phyloP scores from a whole-genome alignment of 176 grass and related monocot genomes.

The Chrysopogon serrulatus region DNA sequence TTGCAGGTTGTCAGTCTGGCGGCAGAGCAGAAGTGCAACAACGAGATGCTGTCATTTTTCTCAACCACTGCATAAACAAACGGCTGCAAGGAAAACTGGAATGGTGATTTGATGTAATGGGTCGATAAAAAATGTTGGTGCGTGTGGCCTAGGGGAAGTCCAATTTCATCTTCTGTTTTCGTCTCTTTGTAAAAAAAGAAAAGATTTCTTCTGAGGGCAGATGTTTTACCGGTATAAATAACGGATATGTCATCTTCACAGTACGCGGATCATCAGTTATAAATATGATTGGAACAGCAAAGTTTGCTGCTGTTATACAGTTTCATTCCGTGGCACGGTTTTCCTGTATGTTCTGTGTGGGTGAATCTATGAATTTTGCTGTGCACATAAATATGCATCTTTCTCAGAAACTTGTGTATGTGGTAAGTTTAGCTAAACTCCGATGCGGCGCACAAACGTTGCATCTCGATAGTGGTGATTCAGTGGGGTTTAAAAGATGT shows the following conservation, averaged over 20 bases:
- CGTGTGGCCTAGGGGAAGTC: background rate
- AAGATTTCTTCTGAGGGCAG: background rate
- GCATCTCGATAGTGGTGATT: too few species aligned
- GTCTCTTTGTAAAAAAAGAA: slow-evolving; percentile 46
- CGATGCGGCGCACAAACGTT: too few species aligned
- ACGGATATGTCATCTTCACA: slow-evolving; percentile 17
- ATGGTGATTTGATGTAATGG: slow-evolving; percentile 28
- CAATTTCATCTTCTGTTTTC: slow-evolving; percentile 12
- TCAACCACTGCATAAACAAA: slow-evolving; percentile 32
- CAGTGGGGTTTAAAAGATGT: too few species aligned
- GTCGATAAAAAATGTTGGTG: slow-evolving; percentile 9
- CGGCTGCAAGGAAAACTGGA: background rate
- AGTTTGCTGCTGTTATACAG: background rate
- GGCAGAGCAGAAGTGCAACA: background rate
- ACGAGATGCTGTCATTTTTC: slow-evolving; percentile 10
- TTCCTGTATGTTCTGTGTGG: background rate
- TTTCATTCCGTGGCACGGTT: background rate
- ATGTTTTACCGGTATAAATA: slow-evolving; percentile 44
- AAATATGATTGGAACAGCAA: slow-evolving; percentile 29
- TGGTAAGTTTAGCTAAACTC: too few species aligned
- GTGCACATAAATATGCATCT: background rate
- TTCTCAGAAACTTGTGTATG: too few species aligned
- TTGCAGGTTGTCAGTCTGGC: slow-evolving; percentile 7
- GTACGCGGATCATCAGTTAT: background rate
- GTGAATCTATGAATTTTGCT: background rate